A percentile compares a stretch with the other conserved stretches of the same genome.
Conservation (phyloP, 1,284 basidiomycete genomes). For the Sanghuangporus baumii region DNA sequence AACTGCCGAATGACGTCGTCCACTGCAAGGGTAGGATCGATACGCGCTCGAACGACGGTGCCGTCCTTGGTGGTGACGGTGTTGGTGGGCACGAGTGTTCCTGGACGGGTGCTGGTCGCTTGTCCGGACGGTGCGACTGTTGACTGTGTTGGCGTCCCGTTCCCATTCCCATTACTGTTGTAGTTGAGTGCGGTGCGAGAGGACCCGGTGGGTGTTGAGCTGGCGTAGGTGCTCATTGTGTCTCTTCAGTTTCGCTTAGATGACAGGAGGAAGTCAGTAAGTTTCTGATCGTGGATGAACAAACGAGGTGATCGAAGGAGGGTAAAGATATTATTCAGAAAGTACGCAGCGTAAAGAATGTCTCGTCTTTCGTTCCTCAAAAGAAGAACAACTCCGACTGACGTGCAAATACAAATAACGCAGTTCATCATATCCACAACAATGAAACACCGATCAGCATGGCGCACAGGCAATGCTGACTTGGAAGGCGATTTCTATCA, state of each 20-base stretch:
- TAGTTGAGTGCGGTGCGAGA: not conserved
- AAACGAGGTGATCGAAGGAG: not conserved
- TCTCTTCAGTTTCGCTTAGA: not conserved
- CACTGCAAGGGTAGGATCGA: conserved; percentile 73
- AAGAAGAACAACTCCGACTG: conserved; percentile 16
- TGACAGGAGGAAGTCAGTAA: not conserved
- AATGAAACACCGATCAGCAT: too few relatives aligned
- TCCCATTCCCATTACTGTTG: not conserved
- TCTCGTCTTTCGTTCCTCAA: conserved; percentile 12
- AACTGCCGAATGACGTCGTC: conserved; percentile 77
- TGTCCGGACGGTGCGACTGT: conserved; percentile 21
- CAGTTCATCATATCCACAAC: conserved; percentile 11
- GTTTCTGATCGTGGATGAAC: not conserved
- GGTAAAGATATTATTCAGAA: not conserved
- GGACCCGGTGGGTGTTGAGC: not conserved
- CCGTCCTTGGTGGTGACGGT: conserved; percentile 71
- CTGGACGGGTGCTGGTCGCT: conserved; percentile 30
- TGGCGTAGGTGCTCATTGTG: conserved; percentile 2
- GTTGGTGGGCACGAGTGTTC: conserved; percentile 67
- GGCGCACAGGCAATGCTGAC: too few relatives aligned
- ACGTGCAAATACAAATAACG: conserved; percentile 20
- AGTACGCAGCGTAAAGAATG: conserved; percentile 9
- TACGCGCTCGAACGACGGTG: conserved; percentile 68
- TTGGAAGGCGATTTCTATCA: too few relatives aligned
- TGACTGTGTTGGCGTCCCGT: not conserved